A percentile compares a stretch with the other conserved stretches of the same genome.
phyloP scores from a whole-genome alignment of 768 basidiomycete genomes.

The Tricholoma flavovirens region DNA sequence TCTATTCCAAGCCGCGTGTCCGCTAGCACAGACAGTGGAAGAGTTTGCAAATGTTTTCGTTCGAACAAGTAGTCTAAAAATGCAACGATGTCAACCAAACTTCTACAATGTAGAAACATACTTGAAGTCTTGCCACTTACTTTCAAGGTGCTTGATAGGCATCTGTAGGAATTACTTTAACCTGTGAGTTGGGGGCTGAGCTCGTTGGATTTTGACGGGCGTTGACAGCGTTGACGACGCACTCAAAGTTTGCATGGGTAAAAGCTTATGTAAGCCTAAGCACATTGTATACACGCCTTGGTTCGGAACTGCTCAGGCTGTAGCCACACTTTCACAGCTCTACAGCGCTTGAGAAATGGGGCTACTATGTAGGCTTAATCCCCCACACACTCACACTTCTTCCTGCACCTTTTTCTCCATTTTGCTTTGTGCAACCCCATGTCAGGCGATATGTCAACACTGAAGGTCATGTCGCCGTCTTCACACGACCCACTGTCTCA shows the following conservation, averaged over 20 bases:
- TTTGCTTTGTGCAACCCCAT: neutral
- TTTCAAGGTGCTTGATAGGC: conserved; percentile 82
- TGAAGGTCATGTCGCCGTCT: neutral
- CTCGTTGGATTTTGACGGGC: conserved; percentile 24
- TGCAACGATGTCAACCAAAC: conserved; percentile 8
- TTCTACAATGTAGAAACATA: neutral
- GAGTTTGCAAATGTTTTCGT: conserved; percentile 82
- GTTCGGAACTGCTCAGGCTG: too few relatives aligned
- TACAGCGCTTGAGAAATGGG: neutral
- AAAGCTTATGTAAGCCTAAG: conserved; percentile 18
- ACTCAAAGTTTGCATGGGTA: conserved; percentile 5
- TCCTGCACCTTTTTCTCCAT: neutral
- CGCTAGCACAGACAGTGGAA: conserved; percentile 73
- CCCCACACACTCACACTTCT: neutral
- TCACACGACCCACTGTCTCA: neutral
- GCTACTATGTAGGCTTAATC: neutral
- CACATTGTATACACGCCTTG: neutral
- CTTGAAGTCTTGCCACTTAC: conserved; percentile 35
- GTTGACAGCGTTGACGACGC: conserved; percentile 29
- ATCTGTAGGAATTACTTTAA: conserved; percentile 33
- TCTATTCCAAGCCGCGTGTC: conserved; percentile 97
- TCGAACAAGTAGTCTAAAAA: conserved; percentile 72
- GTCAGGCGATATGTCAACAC: neutral
- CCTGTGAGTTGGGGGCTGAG: conserved; percentile 22
- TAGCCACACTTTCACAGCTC: neutral